A percentile compares a stretch with the other conserved stretches of the same genome.
Evolutionary conservation across 768 basidiomycete genomes (phyloP).

Genomic region (Tricholomella constricta): DNA sequence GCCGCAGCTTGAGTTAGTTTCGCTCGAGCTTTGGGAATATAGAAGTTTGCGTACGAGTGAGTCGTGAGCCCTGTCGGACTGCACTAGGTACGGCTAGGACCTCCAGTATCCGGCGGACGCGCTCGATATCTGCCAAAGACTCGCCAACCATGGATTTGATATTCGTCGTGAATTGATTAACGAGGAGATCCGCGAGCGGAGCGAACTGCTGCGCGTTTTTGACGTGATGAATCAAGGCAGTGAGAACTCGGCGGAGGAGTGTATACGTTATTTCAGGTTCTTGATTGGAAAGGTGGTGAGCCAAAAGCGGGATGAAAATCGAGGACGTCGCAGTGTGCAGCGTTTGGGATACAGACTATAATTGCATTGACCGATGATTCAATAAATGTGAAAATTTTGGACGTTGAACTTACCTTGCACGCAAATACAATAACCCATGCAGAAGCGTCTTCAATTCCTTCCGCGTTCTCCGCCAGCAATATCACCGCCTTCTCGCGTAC

Average conservation of each 20-base stretch:
- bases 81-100: slow-evolving; percentile 57
- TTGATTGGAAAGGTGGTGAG: slow-evolving; percentile 48
- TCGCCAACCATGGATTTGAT: slow-evolving; percentile 20
- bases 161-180: slow-evolving; percentile 36
- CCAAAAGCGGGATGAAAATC: slow-evolving; percentile 59
- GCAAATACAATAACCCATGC: slow-evolving; percentile 79
- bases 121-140: slow-evolving; percentile 33
- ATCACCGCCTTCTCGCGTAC: slow-evolving; percentile 57
- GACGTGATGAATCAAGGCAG: slow-evolving; percentile 83
- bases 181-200: slow-evolving; percentile 53
- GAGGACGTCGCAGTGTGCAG: slow-evolving; percentile 75
- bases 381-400: no score
- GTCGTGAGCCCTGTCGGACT: slow-evolving; percentile 71
- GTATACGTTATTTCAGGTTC: slow-evolving; percentile 46
- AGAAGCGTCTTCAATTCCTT: slow-evolving; percentile 58
- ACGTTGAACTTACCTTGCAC: slow-evolving; percentile 60
- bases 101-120: slow-evolving; percentile 54
- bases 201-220: slow-evolving; percentile 67
- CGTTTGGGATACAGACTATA: slow-evolving; percentile 78
- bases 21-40: background rate
- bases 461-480: slow-evolving; percentile 53
- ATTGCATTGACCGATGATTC: slow-evolving; percentile 5
- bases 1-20: slow-evolving; percentile 1
- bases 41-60: slow-evolving; percentile 49
- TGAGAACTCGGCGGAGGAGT: slow-evolving; percentile 71